phyloP scores from a whole-genome alignment of 257 asterid genomes.

The Salvia rosmarinus region DNA sequence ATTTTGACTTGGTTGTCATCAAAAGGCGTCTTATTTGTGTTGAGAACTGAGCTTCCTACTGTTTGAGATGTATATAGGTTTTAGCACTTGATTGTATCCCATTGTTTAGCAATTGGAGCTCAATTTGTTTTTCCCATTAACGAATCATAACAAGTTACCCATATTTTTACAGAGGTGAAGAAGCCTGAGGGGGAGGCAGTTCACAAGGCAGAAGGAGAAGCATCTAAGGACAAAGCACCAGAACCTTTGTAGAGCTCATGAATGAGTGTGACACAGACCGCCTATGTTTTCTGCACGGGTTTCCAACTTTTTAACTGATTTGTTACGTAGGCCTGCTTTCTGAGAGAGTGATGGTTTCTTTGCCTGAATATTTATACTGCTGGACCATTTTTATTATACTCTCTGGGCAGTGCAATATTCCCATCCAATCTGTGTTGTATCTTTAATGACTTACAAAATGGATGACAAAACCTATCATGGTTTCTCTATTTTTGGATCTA shows the following conservation, averaged over 20 bases:
- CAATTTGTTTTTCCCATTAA: background rate
- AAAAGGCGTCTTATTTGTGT: too few species aligned
- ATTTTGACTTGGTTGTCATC: too few species aligned
- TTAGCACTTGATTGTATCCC: background rate
- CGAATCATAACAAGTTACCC: background rate
- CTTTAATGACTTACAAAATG: slow-evolving; percentile 7
- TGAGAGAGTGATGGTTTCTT: slow-evolving; percentile 29
- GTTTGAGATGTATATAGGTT: background rate
- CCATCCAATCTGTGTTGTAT: slow-evolving; percentile 32
- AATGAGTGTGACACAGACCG: slow-evolving; percentile 31
- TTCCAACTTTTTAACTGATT: slow-evolving; percentile 21
- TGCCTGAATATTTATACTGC: slow-evolving; percentile 37
- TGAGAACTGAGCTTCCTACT: background rate
- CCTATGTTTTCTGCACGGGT: slow-evolving; percentile 34
- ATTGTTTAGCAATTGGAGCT: background rate
- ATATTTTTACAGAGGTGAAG: slow-evolving; percentile 42
- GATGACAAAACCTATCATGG: background rate
- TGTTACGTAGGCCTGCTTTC: slow-evolving; percentile 36
- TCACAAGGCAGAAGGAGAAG: slow-evolving; percentile 43
- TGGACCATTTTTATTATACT: slow-evolving; percentile 29
- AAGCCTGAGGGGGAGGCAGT: slow-evolving; percentile 48
- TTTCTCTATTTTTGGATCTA: background rate
- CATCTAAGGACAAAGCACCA: slow-evolving; percentile 47
- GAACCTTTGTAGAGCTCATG: slow-evolving; percentile 44
- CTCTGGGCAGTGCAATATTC: slow-evolving; percentile 25